These are phyloP conservation scores for Casuarina glauca DNA, from an alignment of 306 rosid genomes.

Conservation along the genomic window DNA sequence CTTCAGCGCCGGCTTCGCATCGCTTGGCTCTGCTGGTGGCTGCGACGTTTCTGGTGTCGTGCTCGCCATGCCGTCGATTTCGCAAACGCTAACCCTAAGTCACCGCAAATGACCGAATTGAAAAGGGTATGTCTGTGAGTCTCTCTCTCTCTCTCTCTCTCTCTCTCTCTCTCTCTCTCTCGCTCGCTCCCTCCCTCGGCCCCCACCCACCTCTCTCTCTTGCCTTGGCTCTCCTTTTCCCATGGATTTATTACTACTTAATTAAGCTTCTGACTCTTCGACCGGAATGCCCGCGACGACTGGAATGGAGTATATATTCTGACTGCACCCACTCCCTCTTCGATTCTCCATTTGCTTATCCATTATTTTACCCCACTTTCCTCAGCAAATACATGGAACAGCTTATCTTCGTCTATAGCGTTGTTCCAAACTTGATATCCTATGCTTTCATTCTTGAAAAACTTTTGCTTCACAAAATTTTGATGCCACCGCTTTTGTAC, in stretches of 20 bases:
- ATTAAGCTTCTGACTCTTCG: neutral
- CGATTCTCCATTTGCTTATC: neutral
- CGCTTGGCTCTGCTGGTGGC: conserved; percentile 27
- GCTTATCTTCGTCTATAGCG: no score
- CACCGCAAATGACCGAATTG: neutral
- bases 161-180: neutral
- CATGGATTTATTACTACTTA: neutral
- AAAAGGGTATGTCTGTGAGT: neutral
- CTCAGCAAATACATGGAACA: no score
- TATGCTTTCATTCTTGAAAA: no score
- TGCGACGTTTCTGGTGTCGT: conserved; percentile 11
- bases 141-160: neutral
- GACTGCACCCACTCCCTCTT: neutral
- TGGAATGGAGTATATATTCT: neutral
- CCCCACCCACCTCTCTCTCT: neutral
- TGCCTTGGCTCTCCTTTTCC: neutral
- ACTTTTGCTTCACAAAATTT: no score
- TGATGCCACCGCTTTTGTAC: no score
- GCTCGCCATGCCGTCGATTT: conserved; percentile 23
- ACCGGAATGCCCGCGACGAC: neutral
- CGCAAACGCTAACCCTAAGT: conserved; percentile 31
- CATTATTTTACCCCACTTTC: no score
- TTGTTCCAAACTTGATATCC: no score
- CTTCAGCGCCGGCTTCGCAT: conserved; percentile 46
- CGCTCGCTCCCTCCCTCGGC: neutral